Percentiles rank a stretch among this genome's conserved stretches.
phyloP scores from a whole-genome alignment of 129 eudicot genomes.

The Erigeron canadensis region DNA sequence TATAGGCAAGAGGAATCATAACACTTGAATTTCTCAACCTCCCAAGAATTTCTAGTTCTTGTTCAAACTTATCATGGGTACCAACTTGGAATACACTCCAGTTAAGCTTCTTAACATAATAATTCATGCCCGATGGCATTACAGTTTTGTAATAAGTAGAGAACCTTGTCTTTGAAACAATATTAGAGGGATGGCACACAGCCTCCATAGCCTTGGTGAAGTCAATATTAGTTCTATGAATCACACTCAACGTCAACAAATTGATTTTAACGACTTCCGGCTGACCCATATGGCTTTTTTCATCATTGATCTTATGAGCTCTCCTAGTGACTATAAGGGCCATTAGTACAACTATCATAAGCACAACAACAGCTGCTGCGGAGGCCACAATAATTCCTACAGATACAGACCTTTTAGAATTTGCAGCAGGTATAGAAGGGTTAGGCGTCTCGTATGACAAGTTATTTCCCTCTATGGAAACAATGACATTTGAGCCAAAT shows the following conservation, averaged over 20 bases:
- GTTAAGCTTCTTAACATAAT: constrained; percentile 70
- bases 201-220: constrained; percentile 63
- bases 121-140: constrained; percentile 69
- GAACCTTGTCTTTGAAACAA: constrained; percentile 51
- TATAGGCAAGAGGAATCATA: constrained; percentile 83
- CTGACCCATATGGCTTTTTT: constrained; percentile 31
- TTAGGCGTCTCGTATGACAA: constrained; percentile 13
- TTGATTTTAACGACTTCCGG: constrained; percentile 41
- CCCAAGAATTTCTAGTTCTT: constrained; percentile 65
- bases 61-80: constrained; percentile 57
- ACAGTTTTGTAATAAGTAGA: constrained; percentile 69
- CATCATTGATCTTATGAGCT: constrained; percentile 38
- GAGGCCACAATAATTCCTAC: constrained; percentile 45
- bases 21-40: constrained; percentile 72
- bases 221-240: constrained; percentile 67
- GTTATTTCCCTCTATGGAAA: constrained; percentile 43
- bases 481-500: constrained; percentile 30
- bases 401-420: constrained; percentile 20
- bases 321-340: constrained; percentile 42
- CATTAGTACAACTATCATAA: constrained; percentile 30
- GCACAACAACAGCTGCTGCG: constrained; percentile 35
- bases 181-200: constrained; percentile 38
- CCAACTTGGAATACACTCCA: constrained; percentile 72
- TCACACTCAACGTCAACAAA: constrained; percentile 52
- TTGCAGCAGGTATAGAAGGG: constrained; percentile 4